phyloP scores from a whole-genome alignment of 2,329 filamentous ascomycete genomes.

The Talaromyces funiculosus region DNA sequence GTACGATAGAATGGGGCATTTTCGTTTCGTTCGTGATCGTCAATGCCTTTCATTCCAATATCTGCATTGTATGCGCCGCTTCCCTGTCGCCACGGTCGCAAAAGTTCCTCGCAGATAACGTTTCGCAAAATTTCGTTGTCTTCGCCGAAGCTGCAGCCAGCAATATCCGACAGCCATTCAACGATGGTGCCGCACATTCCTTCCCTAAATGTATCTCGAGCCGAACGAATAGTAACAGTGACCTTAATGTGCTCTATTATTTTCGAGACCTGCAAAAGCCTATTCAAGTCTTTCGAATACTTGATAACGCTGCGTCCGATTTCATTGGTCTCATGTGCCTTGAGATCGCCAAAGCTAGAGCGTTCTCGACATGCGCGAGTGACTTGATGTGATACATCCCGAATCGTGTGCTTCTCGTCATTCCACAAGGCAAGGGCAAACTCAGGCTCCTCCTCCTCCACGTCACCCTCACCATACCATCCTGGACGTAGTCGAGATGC shows the following conservation, averaged over 20 bases:
- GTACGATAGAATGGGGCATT: conserved; percentile 25
- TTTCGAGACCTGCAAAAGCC: conserved; percentile 70
- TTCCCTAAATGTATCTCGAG: conserved; percentile 91
- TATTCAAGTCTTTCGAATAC: conserved; percentile 65
- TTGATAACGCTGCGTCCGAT: conserved; percentile 81
- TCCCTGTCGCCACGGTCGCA: conserved; percentile 80
- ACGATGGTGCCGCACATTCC: conserved; percentile 98
- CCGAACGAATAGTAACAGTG: conserved; percentile 88
- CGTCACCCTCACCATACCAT: conserved; percentile 63
- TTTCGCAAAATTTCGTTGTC: conserved; percentile 74
- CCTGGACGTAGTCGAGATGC: conserved; percentile 69
- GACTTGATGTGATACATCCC: conserved; percentile 85
- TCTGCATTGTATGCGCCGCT: conserved; percentile 75
- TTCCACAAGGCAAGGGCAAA: conserved; percentile 92
- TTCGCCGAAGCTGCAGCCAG: conserved; percentile 76
- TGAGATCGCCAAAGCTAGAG: conserved; percentile 60
- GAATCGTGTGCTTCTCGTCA: conserved; percentile 95
- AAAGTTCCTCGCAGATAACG: conserved; percentile 83
- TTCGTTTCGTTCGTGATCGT: conserved; percentile 71
- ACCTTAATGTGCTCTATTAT: conserved; percentile 94
- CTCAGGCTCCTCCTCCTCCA: conserved; percentile 60
- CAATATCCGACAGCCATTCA: conserved; percentile 91
- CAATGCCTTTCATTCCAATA: conserved; percentile 71
- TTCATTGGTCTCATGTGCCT: conserved; percentile 83
- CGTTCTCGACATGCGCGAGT: conserved; percentile 77